phyloP scores from a whole-genome alignment of 1,284 basidiomycete species.

The Singerocomus inundabilis region DNA sequence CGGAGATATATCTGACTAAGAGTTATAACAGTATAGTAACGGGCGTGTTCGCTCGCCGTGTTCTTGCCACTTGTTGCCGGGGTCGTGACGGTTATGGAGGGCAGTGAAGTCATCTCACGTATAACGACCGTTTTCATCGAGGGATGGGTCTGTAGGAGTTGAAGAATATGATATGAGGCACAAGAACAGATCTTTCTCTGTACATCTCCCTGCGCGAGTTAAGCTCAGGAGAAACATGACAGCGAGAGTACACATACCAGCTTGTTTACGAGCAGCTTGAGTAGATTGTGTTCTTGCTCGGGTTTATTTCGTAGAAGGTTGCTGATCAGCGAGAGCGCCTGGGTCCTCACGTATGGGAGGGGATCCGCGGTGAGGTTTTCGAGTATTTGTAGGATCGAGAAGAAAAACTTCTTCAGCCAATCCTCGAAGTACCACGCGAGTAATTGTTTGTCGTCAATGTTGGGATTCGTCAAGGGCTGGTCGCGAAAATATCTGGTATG shows the following conservation, averaged over 20 bases:
- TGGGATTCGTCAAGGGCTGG: slow-evolving; percentile 73
- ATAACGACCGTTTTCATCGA: slow-evolving; percentile 92
- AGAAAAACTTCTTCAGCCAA: slow-evolving; percentile 97
- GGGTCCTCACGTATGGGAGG: slow-evolving; percentile 84
- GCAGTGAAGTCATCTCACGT: slow-evolving; percentile 80
- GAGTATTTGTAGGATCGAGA: slow-evolving; percentile 85
- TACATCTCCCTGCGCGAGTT: slow-evolving; percentile 70
- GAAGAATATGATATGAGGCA: slow-evolving; percentile 86
- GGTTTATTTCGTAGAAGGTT: slow-evolving; percentile 86
- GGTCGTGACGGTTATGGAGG: slow-evolving; percentile 40
- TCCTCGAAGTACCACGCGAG: slow-evolving; percentile 93
- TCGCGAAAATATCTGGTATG: slow-evolving; percentile 83
- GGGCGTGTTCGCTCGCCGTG: slow-evolving; percentile 59
- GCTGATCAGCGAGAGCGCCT: slow-evolving; percentile 73
- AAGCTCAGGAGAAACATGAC: background rate
- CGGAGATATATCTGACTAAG: slow-evolving; percentile 92
- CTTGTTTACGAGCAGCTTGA: slow-evolving; percentile 93
- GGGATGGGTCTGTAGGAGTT: slow-evolving; percentile 89
- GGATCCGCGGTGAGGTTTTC: slow-evolving; percentile 89
- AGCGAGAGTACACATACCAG: slow-evolving; percentile 52
- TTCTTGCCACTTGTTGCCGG: slow-evolving; percentile 32
- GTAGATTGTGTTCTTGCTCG: slow-evolving; percentile 96
- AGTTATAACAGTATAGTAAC: slow-evolving; percentile 91
- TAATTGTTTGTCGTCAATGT: slow-evolving; percentile 73
- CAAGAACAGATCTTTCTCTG: slow-evolving; percentile 89